Base-by-base conservation (phyloP, 805 yeast genomes). In the Pichia manshurica region DNA sequence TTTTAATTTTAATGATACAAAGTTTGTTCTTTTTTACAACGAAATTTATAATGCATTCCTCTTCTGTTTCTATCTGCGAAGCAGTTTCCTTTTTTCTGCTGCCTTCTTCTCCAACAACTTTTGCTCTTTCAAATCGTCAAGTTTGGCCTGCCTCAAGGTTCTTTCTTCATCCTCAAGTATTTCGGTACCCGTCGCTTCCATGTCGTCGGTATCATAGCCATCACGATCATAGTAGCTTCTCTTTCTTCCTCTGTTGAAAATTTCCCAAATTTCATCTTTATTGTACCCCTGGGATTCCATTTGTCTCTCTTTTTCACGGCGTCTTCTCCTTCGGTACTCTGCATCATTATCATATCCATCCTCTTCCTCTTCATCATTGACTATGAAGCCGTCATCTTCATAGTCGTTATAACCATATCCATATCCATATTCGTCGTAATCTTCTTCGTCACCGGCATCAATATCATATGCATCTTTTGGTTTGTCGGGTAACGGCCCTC, bases 131-230 rank as follows among this genome's bases (percentile, higher is more conserved):
- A 72, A 68, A 59, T 91, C 99, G 61, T 93, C 99, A 35, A 73
- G 53, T 55, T 77, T 74, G 0, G 95, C 99, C 46, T 73, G 75
- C 43, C 74, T 73, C 33, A 80, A 71, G 12, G 96, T 83, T 31
- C 76, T 59, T 51, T 70, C 77, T 65, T 91, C 99, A 59, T 91
- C 99, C 48, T 79, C 86, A 37, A 88, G 68, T 21, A 93, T 79
- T 53, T 91, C 97, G 23, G 82, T 82, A 23, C 96, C 97, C 1
- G 93, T 84, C 3, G 96, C 96, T 61, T 91, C 98, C 97, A 93
- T 91, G 58, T 87, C 88, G 49, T 75, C 81, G 47, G 76, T 79
- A 33, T 66, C 65, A 23, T 69, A 61, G 51, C 70, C 73, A 46
- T 72, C 65, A 29, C 65, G 63, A 22, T 69, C 61, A 52, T 71